phyloP scores from a whole-genome alignment of 768 basidiomycete species.

The Mycena metata region DNA sequence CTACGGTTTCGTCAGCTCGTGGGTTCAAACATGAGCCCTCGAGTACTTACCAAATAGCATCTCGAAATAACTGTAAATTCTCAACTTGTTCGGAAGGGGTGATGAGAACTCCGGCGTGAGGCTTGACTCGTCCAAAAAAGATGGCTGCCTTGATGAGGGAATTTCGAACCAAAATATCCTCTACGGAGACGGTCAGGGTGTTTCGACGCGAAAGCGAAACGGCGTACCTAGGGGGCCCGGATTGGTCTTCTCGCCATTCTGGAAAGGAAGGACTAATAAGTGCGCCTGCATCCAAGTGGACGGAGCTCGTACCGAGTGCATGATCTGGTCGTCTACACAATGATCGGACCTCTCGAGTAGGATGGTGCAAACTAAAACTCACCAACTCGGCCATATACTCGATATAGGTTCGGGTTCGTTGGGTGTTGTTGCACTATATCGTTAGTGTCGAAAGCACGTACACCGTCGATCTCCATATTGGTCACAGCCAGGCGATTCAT shows the following conservation, averaged over 20 bases:
- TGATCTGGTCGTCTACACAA: slow-evolving; percentile 21
- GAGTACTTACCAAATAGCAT: slow-evolving; percentile 43
- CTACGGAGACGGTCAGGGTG: neutral
- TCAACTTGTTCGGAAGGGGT: neutral
- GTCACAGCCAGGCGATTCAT: neutral
- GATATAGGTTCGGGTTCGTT: slow-evolving; percentile 8
- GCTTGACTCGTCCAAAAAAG: slow-evolving; percentile 3
- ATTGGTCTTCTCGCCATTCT: slow-evolving; percentile 30
- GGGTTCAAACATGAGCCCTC: neutral
- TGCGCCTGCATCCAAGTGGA: neutral
- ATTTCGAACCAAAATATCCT: slow-evolving; percentile 8
- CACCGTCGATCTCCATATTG: slow-evolving; percentile 18
- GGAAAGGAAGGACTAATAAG: neutral
- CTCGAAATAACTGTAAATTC: slow-evolving; percentile 31
- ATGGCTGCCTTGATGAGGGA: slow-evolving; percentile 13
- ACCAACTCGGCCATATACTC: slow-evolving; percentile 22
- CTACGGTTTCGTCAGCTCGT: slow-evolving; percentile 38
- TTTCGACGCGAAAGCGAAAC: neutral
- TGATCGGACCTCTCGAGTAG: neutral
- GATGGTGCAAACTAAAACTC: neutral
- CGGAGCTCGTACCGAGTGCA: slow-evolving; percentile 15
- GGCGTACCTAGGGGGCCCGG: slow-evolving; percentile 12
- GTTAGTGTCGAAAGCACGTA: slow-evolving; percentile 9
- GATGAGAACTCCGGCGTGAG: slow-evolving; percentile 5
- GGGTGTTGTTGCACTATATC: slow-evolving; percentile 22